These are phyloP conservation scores for Lentinula edodes DNA, from an alignment of 768 basidiomycete species.

Conservation along the genomic window DNA sequence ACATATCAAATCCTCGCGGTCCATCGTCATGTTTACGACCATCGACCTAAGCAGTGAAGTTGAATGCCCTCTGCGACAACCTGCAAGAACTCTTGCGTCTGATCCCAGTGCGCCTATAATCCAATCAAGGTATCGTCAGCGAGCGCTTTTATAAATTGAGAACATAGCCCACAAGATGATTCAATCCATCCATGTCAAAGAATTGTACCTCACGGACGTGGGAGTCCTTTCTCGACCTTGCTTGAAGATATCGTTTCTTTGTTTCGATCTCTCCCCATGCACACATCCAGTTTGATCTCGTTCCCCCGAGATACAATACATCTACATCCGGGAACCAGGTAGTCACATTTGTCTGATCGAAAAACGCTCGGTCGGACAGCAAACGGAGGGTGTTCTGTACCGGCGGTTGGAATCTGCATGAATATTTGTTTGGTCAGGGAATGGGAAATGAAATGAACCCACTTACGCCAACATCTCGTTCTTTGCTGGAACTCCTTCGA, in stretches of 20 bases:
- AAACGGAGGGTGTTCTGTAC: neutral
- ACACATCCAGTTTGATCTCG: conserved; percentile 5
- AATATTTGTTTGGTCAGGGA: too few relatives aligned
- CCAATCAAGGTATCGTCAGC: neutral
- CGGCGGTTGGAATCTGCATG: neutral
- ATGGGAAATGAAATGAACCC: neutral
- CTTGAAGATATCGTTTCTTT: conserved; percentile 5
- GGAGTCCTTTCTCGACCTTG: neutral
- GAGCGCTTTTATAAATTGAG: too few relatives aligned
- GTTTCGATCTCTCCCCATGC: conserved; percentile 10
- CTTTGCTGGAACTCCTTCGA: conserved; percentile 1
- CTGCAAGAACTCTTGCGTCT: neutral
- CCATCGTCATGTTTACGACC: too few relatives aligned
- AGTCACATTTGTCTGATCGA: conserved; percentile 2
- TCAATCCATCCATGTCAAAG: neutral
- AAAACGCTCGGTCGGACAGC: conserved; percentile 4
- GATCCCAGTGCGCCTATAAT: neutral
- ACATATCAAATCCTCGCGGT: too few relatives aligned
- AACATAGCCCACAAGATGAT: neutral
- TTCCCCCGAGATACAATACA: conserved; percentile 1
- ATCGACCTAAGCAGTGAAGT: too few relatives aligned
- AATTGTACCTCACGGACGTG: neutral
- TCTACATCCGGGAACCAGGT: conserved; percentile 5
- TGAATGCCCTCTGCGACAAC: neutral
- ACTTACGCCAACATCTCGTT: conserved; percentile 4